Conservation (phyloP, 352 stramenopile species). For the Globisporangium apiculatum region DNA sequence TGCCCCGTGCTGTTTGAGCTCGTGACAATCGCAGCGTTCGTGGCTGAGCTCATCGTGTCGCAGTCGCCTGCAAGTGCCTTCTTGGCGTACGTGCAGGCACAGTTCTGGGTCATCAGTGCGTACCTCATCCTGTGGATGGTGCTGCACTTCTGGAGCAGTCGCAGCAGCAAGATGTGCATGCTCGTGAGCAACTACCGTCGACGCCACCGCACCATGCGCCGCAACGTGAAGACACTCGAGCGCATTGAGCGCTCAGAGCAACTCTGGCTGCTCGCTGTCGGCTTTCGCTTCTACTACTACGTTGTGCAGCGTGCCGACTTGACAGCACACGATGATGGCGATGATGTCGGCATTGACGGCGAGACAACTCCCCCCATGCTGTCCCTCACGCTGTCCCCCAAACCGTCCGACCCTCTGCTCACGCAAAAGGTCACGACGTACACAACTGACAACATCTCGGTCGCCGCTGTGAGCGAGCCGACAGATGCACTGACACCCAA, state of each 20-base stretch:
- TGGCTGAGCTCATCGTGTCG: slow-evolving; percentile 40
- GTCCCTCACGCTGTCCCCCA: no score
- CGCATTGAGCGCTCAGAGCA: slow-evolving; percentile 55
- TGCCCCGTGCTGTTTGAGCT: slow-evolving; percentile 69
- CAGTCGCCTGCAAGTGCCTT: slow-evolving; percentile 56
- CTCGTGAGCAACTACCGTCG: slow-evolving; percentile 75
- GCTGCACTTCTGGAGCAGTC: slow-evolving; percentile 70
- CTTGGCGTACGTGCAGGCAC: slow-evolving; percentile 58
- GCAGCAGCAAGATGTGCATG: slow-evolving; percentile 65
- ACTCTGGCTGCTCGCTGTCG: slow-evolving; percentile 66
- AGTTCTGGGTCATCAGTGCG: slow-evolving; percentile 45
- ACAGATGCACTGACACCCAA: slow-evolving; percentile 8
- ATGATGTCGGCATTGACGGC: not conserved
- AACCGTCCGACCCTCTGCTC: not conserved
- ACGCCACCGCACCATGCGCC: slow-evolving; percentile 36
- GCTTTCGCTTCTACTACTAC: slow-evolving; percentile 66
- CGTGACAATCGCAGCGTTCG: slow-evolving; percentile 32
- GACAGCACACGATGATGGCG: not conserved
- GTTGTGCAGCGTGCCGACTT: slow-evolving; percentile 17
- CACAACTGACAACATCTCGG: slow-evolving; percentile 18
- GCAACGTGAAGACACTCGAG: slow-evolving; percentile 38
- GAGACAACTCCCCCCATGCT: no score
- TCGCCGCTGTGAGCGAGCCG: slow-evolving; percentile 21
- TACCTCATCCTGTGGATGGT: slow-evolving; percentile 71
- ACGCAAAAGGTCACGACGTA: slow-evolving; percentile 6